Percentiles rank a stretch among this genome's conserved stretches.
Conservation (phyloP, 306 rosid species). For the Ormosia emarginata region DNA sequence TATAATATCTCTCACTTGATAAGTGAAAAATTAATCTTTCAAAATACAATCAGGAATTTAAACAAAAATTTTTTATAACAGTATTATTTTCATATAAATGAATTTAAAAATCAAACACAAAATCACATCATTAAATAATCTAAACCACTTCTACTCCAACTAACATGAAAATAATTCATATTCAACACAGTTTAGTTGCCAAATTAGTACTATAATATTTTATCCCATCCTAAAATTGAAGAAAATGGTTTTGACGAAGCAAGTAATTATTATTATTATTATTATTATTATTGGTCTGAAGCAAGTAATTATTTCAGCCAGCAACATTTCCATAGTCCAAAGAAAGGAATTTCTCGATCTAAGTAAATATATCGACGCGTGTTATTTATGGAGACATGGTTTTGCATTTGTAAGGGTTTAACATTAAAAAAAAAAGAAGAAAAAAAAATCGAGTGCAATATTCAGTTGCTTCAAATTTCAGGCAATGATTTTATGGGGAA, state of each 20-base stretch:
- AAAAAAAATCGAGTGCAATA: neutral
- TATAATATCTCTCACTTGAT: too few species aligned
- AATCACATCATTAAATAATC: too few species aligned
- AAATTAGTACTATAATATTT: neutral
- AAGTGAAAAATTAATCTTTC: too few species aligned
- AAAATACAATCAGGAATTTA: too few species aligned
- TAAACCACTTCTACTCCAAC: too few species aligned
- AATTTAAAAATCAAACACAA: too few species aligned
- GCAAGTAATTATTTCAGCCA: neutral
- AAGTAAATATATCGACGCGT: constrained; percentile 3
- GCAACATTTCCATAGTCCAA: constrained; percentile 5
- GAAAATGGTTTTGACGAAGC: neutral
- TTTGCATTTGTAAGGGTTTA: neutral
- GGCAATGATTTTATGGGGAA: neutral
- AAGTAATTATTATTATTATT: too few species aligned
- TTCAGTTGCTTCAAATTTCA: constrained; percentile 10
- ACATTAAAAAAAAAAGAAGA: too few species aligned
- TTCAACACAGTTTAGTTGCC: neutral
- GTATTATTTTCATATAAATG: too few species aligned
- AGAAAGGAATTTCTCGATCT: constrained; percentile 13
- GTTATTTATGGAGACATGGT: neutral
- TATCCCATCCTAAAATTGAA: neutral
- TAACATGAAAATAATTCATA: too few species aligned
- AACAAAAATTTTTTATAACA: too few species aligned
- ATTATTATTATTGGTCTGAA: neutral